phyloP scores from a whole-genome alignment of 2,329 filamentous ascomycete genomes.

The Fusarium vanettenii region DNA sequence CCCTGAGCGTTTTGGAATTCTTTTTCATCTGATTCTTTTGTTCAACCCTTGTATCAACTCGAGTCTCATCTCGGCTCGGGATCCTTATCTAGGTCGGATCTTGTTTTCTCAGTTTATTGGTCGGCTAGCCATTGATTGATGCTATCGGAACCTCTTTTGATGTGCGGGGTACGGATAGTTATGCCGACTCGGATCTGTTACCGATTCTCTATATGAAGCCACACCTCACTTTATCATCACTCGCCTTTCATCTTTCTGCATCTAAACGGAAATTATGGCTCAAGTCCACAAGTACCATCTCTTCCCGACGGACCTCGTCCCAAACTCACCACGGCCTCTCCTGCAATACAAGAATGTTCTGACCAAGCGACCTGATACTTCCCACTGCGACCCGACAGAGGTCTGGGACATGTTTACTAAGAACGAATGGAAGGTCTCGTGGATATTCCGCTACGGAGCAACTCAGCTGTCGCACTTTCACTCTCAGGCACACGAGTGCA shows the following conservation, averaged over 20 bases:
- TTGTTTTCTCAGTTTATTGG: neutral
- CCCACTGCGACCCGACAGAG: conserved; percentile 50
- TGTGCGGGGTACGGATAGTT: conserved; percentile 4
- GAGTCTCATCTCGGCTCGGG: neutral
- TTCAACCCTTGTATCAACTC: neutral
- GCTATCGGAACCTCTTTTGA: neutral
- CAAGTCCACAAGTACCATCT: conserved; percentile 54
- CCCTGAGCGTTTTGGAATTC: neutral
- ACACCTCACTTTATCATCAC: neutral
- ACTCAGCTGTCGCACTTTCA: conserved; percentile 70
- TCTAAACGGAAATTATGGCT: conserved; percentile 4
- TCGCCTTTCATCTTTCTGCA: too few species aligned
- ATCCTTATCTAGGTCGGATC: neutral
- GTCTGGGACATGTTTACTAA: conserved; percentile 53
- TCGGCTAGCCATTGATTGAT: neutral
- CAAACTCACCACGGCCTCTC: conserved; percentile 63
- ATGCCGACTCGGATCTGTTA: conserved; percentile 21
- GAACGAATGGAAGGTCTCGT: conserved; percentile 65
- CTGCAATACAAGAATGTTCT: conserved; percentile 59
- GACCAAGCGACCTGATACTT: neutral
- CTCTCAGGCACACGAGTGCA: conserved; percentile 66
- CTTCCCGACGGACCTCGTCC: conserved; percentile 57
- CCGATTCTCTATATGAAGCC: neutral
- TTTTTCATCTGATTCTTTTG: neutral
- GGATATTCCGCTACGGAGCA: conserved; percentile 67